These are phyloP conservation scores for Spatholobus suberectus DNA, from an alignment of 306 rosid genomes.

Conservation along the genomic window DNA sequence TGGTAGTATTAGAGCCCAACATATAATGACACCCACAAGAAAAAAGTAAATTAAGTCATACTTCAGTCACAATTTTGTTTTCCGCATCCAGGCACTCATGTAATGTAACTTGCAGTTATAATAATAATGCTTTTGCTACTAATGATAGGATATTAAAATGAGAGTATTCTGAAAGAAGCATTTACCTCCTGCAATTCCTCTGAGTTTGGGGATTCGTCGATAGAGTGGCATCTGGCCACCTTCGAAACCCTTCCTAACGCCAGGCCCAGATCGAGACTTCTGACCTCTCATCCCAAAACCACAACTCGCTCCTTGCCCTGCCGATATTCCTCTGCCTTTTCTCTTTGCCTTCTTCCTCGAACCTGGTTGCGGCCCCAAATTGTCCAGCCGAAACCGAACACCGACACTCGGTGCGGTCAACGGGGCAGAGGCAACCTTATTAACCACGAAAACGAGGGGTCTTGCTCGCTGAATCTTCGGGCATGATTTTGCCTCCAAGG, in stretches of 20 bases:
- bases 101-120: too few relatives aligned
- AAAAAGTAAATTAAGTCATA: too few relatives aligned
- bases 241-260: conserved; percentile 81
- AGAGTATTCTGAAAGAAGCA: not conserved
- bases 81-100: too few relatives aligned
- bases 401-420: conserved; percentile 31
- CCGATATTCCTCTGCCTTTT: conserved; percentile 91
- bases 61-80: too few relatives aligned
- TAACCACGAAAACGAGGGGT: conserved; percentile 41
- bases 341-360: conserved; percentile 88
- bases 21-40: too few relatives aligned
- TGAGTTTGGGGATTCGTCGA: conserved; percentile 84
- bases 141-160: not conserved
- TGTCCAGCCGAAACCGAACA: conserved; percentile 76
- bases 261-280: conserved; percentile 96
- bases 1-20: too few relatives aligned
- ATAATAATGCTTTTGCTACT: not conserved
- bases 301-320: conserved; percentile 98
- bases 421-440: conserved; percentile 45
- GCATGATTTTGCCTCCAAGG: conserved; percentile 52
- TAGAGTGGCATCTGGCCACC: conserved; percentile 99
- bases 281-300: conserved; percentile 99
- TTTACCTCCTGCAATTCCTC: conserved; percentile 96
- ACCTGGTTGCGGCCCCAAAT: conserved; percentile 94
- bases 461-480: conserved; percentile 43